Base-by-base conservation (phyloP, 2,329 filamentous ascomycete species). In the Drechslera avenae region DNA sequence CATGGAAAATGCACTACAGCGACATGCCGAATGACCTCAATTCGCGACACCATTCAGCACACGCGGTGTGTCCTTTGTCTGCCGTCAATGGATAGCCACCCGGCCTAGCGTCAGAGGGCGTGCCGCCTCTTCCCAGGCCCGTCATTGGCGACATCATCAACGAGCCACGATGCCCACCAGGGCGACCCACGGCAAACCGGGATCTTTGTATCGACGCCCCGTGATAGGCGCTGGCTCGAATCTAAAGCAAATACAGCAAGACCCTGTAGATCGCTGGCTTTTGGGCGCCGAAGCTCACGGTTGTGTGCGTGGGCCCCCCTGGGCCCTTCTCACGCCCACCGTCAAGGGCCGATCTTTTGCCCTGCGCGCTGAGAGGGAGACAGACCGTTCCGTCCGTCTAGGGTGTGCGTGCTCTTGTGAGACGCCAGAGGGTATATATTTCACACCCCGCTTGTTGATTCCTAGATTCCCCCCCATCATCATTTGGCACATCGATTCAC, bases 231-330 rank as follows among this genome's bases (percentile, higher is more conserved):
- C 5, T 3, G 34, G 13, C 5, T 10, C n/a, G n/a, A n/a, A 18
- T 12, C 17, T 49, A 50, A 51, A 9, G 4, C 14, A 5, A 16
- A 59, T 36, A 17, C n/a, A 48, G 64, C 49, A 67, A 64, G 65
- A 69, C 67, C 67, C 67, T 69, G 67, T 51, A 67, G 66, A 68
- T 69, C 65, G 35, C 44, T 62, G 52, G 54, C 54, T 50, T 50
- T 58, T 58, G 60, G 54, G 54, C 52, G 57, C 57, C 48, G 49
- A 50, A 43, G 26, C 39, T 16, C 30, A 37, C 23, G 40, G 28
- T 39, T 39, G 37, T 49, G 56, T 60, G 52, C 56, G 62, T 56
- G 59, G 59, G 57, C 51, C 17, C 59, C 21, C 26, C 10, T 10
- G 10, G 26, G 9, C 23, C 28, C 26, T 48, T 41, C 50, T 42